These are phyloP conservation scores for Leersia perrieri DNA, from an alignment of 176 grass and related monocot genomes.

Conservation along the genomic window DNA sequence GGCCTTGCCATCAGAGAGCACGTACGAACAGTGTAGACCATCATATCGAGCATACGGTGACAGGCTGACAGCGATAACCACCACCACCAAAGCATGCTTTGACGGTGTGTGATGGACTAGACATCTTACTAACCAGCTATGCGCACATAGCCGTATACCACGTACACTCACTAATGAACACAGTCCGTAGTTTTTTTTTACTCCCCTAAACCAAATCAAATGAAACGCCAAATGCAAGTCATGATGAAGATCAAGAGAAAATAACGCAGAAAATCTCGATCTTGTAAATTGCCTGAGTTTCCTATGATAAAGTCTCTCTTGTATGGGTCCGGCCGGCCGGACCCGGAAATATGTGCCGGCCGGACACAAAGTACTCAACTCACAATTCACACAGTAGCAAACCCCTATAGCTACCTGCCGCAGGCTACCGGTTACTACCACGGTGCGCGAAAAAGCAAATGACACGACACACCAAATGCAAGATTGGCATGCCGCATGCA, in stretches of 20 bases:
- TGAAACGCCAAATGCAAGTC: conserved; percentile 5
- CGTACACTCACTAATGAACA: neutral
- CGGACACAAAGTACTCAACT: conserved; percentile 17
- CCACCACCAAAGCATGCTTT: conserved; percentile 1
- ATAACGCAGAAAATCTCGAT: conserved; percentile 33
- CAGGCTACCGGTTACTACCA: neutral
- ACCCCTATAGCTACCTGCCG: neutral
- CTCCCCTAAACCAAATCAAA: neutral
- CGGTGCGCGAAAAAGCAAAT: conserved; percentile 23
- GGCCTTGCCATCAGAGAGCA: neutral
- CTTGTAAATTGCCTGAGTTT: conserved; percentile 36
- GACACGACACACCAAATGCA: conserved; percentile 14
- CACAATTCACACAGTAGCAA: conserved; percentile 22
- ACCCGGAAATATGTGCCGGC: conserved; percentile 24
- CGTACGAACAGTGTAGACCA: conserved; percentile 11
- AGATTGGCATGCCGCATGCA: neutral
- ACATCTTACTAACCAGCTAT: neutral
- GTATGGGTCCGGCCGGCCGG: conserved; percentile 5
- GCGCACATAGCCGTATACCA: neutral
- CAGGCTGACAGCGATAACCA: conserved; percentile 4
- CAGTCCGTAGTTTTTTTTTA: neutral
- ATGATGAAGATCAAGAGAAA: conserved; percentile 16
- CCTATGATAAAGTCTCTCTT: conserved; percentile 31
- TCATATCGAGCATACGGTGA: conserved; percentile 33
- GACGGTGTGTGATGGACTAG: neutral